phyloP scores from a whole-genome alignment of 176 grass and related monocot species.

The Aegilops bicornis region DNA sequence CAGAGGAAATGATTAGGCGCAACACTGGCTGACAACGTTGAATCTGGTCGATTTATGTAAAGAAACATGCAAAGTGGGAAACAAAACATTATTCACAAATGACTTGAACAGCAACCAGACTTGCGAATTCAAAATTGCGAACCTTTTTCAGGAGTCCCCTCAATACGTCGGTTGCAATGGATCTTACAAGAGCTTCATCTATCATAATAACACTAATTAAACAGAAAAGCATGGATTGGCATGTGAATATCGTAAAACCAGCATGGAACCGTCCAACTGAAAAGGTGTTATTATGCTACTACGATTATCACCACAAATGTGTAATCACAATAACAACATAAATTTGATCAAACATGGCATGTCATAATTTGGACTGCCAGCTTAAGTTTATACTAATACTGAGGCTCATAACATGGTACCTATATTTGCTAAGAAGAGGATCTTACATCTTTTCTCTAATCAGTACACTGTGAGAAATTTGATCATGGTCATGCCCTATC shows the following conservation, averaged over 20 bases:
- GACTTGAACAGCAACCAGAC: constrained; percentile 12
- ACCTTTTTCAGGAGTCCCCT: constrained; percentile 96
- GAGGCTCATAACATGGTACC: constrained; percentile 34
- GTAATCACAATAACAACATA: background rate
- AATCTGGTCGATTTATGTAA: constrained; percentile 53
- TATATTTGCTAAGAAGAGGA: constrained; percentile 90
- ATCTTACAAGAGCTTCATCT: constrained; percentile 98
- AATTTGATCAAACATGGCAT: constrained; percentile 22
- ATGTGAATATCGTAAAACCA: constrained; percentile 7
- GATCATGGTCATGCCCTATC: constrained; percentile 70
- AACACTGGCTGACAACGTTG: constrained; percentile 75
- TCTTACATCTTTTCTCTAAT: constrained; percentile 99
- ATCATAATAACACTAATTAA: constrained; percentile 87
- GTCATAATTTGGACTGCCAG: background rate
- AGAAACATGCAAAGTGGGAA: background rate
- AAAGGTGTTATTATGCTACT: constrained; percentile 4
- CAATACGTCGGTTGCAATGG: constrained; percentile 93
- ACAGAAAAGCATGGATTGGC: constrained; percentile 18
- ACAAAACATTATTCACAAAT: constrained; percentile 19
- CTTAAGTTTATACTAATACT: constrained; percentile 6
- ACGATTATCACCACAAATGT: background rate
- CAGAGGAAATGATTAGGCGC: constrained; percentile 34
- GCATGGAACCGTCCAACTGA: background rate
- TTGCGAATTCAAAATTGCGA: constrained; percentile 9
- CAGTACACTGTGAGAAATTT: constrained; percentile 99